Evolutionary conservation across 495 filamentous ascomycete genomes (phyloP), one percentile per base, ranked within the genome.

Genomic region (Annulohypoxylon maeteangense): DNA sequence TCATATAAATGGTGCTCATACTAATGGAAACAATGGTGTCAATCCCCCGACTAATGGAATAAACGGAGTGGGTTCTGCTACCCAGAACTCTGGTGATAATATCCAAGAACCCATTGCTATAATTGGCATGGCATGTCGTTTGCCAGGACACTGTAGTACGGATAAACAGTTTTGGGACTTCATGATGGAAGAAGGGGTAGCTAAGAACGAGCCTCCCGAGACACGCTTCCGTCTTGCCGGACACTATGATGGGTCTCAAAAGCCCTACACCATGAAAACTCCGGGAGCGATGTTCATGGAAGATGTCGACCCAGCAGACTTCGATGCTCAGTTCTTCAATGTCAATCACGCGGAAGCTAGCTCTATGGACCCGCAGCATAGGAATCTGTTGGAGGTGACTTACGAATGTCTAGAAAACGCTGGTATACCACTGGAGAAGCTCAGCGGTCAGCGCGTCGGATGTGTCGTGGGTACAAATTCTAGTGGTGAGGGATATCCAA

Each of bases 231-330:
- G 25, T 7, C 81, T 67, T 22, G 3, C 14, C 36, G 5, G n/a
- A 0, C 75, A 79, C 60, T 75, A 65, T 7, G 87, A 90, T 74
- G 87, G 88, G 14, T 88, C 91, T 51, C 84, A 85, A n/a, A 91
- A 94, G 60, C 90, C 88, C 51, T 88, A 93, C 71, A 85, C 90
- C 16, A 88, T 89, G 48, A 89, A 88, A 34, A 16, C 36, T 5
- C 67, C 57, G 0, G 67, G 71, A 7, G 59, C 32, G 6, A 71
- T 71, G 62, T 70, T 81, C 48, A 75, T 81, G 14, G 50, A 80
- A 3, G 42, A 76, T 1, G 71, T 76, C 7, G 66, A 95, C 70
- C 88, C 91, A 0, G 87, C 87, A 7, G 82, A 89, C 4, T 48
- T 48, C 20, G 45, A 48, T 25, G 45, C 45, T 7, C 18, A 7